phyloP scores from a whole-genome alignment of 1,284 basidiomycete genomes.

The Pascua sp. region DNA sequence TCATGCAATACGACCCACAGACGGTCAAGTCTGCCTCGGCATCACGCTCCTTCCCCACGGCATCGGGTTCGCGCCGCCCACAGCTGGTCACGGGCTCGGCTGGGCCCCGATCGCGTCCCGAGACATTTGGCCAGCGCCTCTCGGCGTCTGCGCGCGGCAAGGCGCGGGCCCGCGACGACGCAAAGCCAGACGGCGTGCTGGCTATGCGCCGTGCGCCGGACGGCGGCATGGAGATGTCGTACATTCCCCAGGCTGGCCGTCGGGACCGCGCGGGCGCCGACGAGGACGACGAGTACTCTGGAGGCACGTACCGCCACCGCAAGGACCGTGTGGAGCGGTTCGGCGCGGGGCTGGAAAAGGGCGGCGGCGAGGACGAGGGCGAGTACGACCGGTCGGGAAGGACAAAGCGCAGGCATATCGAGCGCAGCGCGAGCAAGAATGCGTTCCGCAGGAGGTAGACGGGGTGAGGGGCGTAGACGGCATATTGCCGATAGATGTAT shows the following conservation, averaged over 20 bases:
- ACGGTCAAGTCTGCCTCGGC: conserved; percentile 49
- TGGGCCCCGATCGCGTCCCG: conserved; percentile 17
- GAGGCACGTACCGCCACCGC: conserved; percentile 48
- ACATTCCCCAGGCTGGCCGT: conserved; percentile 44
- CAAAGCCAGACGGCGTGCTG: conserved; percentile 33
- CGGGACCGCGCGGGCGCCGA: conserved; percentile 20
- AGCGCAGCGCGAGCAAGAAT: conserved; percentile 82
- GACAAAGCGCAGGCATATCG: conserved; percentile 64
- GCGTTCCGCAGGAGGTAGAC: conserved; percentile 57
- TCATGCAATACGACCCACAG: conserved; percentile 44
- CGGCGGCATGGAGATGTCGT: conserved; percentile 56
- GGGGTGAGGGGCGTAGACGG: neutral
- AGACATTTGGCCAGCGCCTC: conserved; percentile 49
- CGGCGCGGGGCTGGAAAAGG: conserved; percentile 80
- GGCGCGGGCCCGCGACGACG: conserved; percentile 8
- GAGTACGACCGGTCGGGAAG: conserved; percentile 59
- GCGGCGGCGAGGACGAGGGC: conserved; percentile 56
- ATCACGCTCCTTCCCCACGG: conserved; percentile 20
- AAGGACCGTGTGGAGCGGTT: conserved; percentile 67
- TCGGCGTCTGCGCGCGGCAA: conserved; percentile 23
- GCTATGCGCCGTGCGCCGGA: conserved; percentile 44
- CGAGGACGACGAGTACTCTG: conserved; percentile 38
- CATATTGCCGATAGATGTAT: neutral
- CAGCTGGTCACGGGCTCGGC: conserved; percentile 27
- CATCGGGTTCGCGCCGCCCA: conserved; percentile 26